Evolutionary conservation across 495 filamentous ascomycete species (phyloP).

Genomic region (Gamarada debralockiae): DNA sequence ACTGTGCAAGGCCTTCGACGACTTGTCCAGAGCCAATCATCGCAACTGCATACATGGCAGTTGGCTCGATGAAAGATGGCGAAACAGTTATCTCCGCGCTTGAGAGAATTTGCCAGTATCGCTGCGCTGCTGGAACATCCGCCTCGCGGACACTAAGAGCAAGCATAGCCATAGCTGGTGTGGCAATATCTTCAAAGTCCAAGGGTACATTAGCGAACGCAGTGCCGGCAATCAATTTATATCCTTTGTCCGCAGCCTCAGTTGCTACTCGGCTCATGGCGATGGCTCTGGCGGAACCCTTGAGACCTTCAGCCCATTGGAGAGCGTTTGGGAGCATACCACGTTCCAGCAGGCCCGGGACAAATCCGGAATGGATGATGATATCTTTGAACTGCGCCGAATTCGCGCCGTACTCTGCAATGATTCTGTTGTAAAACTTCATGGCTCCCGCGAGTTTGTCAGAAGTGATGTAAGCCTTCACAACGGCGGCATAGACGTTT

Average conservation of each 20-base stretch:
- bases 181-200: slow-evolving; percentile 45
- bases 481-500: slow-evolving; percentile 80
- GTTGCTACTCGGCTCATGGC: slow-evolving; percentile 44
- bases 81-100: slow-evolving; percentile 52
- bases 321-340: slow-evolving; percentile 65
- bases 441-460: slow-evolving; percentile 72
- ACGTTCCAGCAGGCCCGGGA: slow-evolving; percentile 63
- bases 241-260: slow-evolving; percentile 73
- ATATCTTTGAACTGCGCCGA: slow-evolving; percentile 56
- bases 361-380: slow-evolving; percentile 67
- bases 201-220: slow-evolving; percentile 57
- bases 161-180: slow-evolving; percentile 75
- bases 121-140: slow-evolving; percentile 68
- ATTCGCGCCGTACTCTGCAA: slow-evolving; percentile 53
- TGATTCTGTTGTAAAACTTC: slow-evolving; percentile 78
- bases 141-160: slow-evolving; percentile 79
- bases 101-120: slow-evolving; percentile 71
- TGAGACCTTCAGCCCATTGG: slow-evolving; percentile 52
- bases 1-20: slow-evolving; percentile 68
- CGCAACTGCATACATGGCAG: slow-evolving; percentile 80
- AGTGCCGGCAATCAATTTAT: slow-evolving; percentile 62
- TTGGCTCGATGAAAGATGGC: slow-evolving; percentile 73
- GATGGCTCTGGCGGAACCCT: slow-evolving; percentile 27
- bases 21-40: slow-evolving; percentile 77
- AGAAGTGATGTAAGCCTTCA: slow-evolving; percentile 80